phyloP scores from a whole-genome alignment of 805 yeast genomes.

The Kluyveromyces dobzhanskii region DNA sequence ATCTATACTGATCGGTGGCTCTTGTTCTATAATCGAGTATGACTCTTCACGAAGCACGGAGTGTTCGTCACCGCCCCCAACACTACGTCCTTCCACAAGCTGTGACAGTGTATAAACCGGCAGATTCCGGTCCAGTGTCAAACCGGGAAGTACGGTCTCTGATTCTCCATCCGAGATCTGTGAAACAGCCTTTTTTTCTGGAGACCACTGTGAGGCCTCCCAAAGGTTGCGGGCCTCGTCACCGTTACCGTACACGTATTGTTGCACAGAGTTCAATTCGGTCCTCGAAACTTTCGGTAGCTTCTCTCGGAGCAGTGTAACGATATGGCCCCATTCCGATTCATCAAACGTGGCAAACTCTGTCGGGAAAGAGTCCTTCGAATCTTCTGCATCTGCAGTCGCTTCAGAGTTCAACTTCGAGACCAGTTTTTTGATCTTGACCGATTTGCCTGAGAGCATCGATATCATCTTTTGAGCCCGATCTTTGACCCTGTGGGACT shows the following conservation, averaged over 20 bases:
- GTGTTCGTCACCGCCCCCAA: not conserved
- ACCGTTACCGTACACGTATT: conserved; percentile 20
- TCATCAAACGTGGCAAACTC: conserved; percentile 20
- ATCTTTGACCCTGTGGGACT: conserved; percentile 1
- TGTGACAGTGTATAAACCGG: conserved; percentile 4
- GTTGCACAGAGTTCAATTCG: conserved; percentile 18
- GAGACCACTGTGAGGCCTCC: conserved; percentile 9
- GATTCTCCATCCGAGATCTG: conserved; percentile 1
- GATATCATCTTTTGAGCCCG: conserved; percentile 7
- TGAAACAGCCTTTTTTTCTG: conserved; percentile 4
- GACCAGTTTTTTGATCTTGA: conserved; percentile 20
- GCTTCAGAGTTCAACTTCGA: conserved; percentile 1
- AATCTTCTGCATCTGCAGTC: not conserved
- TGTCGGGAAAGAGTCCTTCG: conserved; percentile 1
- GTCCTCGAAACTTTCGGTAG: conserved; percentile 17
- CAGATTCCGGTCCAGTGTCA: not conserved
- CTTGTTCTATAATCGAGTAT: no score
- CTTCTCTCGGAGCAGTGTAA: conserved; percentile 10
- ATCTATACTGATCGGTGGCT: not conserved
- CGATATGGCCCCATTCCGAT: conserved; percentile 23
- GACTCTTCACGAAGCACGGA: not conserved
- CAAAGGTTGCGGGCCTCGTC: conserved; percentile 3
- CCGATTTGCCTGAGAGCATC: conserved; percentile 26
- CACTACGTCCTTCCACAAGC: not conserved
- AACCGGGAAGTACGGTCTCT: conserved; percentile 2